Evolutionary conservation across 805 yeast genomes (phyloP), one percentile per base, ranked within the genome.

Genomic region (Pichia paraexigua): DNA sequence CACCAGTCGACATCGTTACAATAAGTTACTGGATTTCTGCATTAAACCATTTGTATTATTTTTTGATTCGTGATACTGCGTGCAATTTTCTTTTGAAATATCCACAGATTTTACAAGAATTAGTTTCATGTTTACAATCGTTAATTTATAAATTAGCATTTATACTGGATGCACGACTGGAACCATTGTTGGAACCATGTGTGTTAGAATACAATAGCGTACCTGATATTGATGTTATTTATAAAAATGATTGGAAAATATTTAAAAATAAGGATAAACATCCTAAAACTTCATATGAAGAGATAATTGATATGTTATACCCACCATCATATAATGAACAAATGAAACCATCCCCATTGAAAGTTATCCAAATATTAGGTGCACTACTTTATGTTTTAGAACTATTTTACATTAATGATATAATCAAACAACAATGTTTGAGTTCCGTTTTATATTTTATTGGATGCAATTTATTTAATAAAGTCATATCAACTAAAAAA

Each of bases 21-120:
- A 75, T 84, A 55, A 84, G 95, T 47, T 92, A 89, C 64, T 94
- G 98, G 98, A 76, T 94, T 39, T 82, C 96, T 5, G 84, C 86
- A 25, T 64, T 86, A 44, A 86, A 87, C 53, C 82, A 87, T 57
- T 69, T 92, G 47, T 83, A 85, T 60, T 92, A 85, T 65, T 92
- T 88, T 66, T 63, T 92, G 35, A 71, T 79, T 43, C 80, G 86
- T 54, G 94, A 85, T 60, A 66, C 70, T 0, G 84, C 79, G 15
- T 63, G 69, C 37, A 66, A 70, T 0, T 74, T 84, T 49, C 82
- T 79, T 63, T 60, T 65, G 22, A 70, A 69, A 46, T 77, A 81
- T 54, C 89, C 91, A 2, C 63, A 68, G 17, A 68, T 82, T 30
- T 63, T 86, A 47, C 89, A 84, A 60, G 88, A 82, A 46, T 43